Percentiles rank a stretch among this genome's conserved stretches.
Conservation (phyloP, 1,284 basidiomycete genomes). For the Ustilago shanxiensis region DNA sequence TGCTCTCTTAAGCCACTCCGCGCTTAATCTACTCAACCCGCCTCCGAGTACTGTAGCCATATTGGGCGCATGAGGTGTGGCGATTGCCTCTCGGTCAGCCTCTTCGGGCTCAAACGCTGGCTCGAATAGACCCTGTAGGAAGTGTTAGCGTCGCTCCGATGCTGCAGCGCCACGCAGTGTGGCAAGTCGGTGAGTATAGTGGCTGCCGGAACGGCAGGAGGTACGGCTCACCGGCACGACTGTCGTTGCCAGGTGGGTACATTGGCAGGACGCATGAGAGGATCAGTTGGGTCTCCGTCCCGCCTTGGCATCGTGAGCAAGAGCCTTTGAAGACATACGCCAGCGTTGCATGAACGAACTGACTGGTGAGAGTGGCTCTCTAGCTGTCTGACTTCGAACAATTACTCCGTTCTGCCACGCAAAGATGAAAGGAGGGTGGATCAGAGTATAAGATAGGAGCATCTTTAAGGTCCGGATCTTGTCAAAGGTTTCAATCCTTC, state of each 20-base stretch:
- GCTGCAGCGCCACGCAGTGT: not conserved
- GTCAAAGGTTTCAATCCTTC: slow-evolving; percentile 7
- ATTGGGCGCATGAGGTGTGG: not conserved
- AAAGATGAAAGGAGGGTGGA: not conserved
- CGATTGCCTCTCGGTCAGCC: slow-evolving; percentile 8
- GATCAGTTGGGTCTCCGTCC: not conserved
- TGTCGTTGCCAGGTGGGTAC: not conserved
- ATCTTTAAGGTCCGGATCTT: not conserved
- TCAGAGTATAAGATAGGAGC: slow-evolving; percentile 26
- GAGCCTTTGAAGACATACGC: not conserved
- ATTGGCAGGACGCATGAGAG: not conserved
- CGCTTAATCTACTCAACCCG: not conserved
- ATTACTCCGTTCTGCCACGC: not conserved
- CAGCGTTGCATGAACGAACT: not conserved
- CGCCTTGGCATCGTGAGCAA: slow-evolving; percentile 6
- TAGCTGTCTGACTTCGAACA: not conserved
- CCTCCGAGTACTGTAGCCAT: not conserved
- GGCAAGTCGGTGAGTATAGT: not conserved
- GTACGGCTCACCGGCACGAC: not conserved
- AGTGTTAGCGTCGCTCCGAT: not conserved
- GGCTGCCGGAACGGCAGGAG: not conserved
- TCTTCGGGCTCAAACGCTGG: slow-evolving; percentile 7
- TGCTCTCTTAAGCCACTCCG: not conserved
- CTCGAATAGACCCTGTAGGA: slow-evolving; percentile 14
- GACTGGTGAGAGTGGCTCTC: not conserved